A percentile compares a stretch with the other conserved stretches of the same genome.
Evolutionary conservation across 2,329 filamentous ascomycete genomes (phyloP).

Genomic region (Aspergillus cejpii): DNA sequence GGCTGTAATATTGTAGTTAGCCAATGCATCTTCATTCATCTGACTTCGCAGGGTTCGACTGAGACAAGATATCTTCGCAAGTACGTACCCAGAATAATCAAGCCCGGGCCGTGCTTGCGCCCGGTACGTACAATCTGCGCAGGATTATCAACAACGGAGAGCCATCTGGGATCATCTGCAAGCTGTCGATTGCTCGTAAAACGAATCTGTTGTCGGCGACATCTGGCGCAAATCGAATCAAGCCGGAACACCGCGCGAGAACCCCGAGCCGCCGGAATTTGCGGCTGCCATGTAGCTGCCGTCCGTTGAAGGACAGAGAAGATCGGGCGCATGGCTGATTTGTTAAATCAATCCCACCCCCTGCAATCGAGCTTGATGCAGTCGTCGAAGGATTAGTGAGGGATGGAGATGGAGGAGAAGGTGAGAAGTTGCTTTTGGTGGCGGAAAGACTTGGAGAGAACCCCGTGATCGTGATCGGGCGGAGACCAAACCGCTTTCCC

Average conservation of each 20-base stretch:
- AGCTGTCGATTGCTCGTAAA: slow-evolving; percentile 44
- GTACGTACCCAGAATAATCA: slow-evolving; percentile 64
- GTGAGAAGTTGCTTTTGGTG: background rate
- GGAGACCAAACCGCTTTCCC: background rate
- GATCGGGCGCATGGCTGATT: slow-evolving; percentile 25
- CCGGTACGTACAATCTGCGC: slow-evolving; percentile 70
- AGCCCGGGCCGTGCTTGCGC: slow-evolving; percentile 67
- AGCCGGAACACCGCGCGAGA: slow-evolving; percentile 18
- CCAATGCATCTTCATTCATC: background rate
- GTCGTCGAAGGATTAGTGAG: background rate
- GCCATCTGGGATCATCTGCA: slow-evolving; percentile 71
- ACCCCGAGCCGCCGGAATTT: slow-evolving; percentile 18
- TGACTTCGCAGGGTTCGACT: background rate
- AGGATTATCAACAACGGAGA: slow-evolving; percentile 80
- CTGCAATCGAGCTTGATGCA: background rate
- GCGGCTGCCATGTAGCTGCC: slow-evolving; percentile 18
- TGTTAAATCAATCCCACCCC: background rate
- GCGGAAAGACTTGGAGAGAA: background rate
- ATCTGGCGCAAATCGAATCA: slow-evolving; percentile 33
- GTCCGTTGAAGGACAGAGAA: slow-evolving; percentile 25
- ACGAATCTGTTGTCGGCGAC: slow-evolving; percentile 34
- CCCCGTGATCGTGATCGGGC: background rate
- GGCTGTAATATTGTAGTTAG: slow-evolving; percentile 42
- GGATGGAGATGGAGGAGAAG: background rate
- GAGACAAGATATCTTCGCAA: background rate